Base-by-base conservation (phyloP, 306 rosid genomes). In the Acacia melanoxylon region DNA sequence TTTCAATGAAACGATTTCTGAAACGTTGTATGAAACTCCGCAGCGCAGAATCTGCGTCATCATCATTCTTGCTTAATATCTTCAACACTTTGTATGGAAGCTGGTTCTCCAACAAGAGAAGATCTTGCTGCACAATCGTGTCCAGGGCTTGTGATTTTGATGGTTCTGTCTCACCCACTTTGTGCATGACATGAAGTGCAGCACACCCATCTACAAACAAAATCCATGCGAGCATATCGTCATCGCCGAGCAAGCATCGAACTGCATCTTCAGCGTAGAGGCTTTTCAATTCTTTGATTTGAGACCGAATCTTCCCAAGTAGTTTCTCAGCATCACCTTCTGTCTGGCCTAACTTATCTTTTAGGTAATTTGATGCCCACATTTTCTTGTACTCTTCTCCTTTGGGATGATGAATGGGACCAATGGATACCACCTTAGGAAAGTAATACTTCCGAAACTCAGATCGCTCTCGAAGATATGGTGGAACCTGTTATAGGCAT, bases 161-260 rank as follows among this genome's bases (percentile, higher is more conserved):
- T 0, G 4, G 6, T 2, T 25, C 51, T 46, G 46, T 42, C 2
- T 8, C 1, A 29, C 3, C 0, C 12, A 29, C 3, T 19, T 54
- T 68, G 14, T 41, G 31, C 72, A 82, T 67, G 25, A 82, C 19
- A 40, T 82, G 1, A 10, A 82, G 80, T 24, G 56, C 17, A 54
- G 81, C 46, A 56, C 85, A 82, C 16, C 85, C 81, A 75, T 82
- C 81, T 16, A 75, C 31, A 17, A 82, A 68, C 22, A 82, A 82
- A 8, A 75, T 67, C 85, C 65, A 68, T 9, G 31, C 22, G 15
- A 82, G 72, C 0, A 12, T 33, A 2, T 44, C 14, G 6, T 67
- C 42, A 3, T 44, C 20, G 0, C 15, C 2, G 31, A 1, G 31
- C 2, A 1, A 29, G 2, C 31, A 29, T 37, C 13, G 3, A 48